Percentiles rank a stretch among this genome's conserved stretches.
phyloP scores from a whole-genome alignment of 2,329 filamentous ascomycete genomes.

The Penicillium sclerotigenum region DNA sequence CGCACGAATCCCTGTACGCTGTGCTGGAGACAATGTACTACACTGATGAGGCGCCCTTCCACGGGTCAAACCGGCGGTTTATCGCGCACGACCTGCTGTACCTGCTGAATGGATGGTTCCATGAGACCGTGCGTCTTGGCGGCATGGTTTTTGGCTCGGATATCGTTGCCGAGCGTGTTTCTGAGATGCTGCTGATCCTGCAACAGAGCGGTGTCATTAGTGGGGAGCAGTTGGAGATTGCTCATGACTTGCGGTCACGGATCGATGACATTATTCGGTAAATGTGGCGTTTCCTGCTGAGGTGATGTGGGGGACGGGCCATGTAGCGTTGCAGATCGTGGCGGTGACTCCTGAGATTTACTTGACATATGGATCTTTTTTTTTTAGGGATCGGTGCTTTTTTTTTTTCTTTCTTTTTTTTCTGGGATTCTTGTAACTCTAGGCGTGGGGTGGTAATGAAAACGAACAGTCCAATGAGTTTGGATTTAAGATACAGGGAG shows the following conservation, averaged over 20 bases:
- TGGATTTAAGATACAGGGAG: neutral
- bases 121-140: slow-evolving; percentile 54
- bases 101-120: slow-evolving; percentile 59
- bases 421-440: slow-evolving; percentile 8
- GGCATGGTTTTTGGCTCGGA: slow-evolving; percentile 59
- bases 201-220: slow-evolving; percentile 41
- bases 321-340: neutral
- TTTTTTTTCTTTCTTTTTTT: neutral
- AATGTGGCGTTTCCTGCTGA: slow-evolving; percentile 12
- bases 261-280: slow-evolving; percentile 43
- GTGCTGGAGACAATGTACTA: slow-evolving; percentile 67
- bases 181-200: slow-evolving; percentile 46
- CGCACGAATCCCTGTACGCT: slow-evolving; percentile 59
- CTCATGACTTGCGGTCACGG: slow-evolving; percentile 41
- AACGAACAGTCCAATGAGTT: slow-evolving; percentile 1
- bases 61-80: slow-evolving; percentile 54
- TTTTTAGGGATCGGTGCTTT: neutral
- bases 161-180: slow-evolving; percentile 51
- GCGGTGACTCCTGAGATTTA: slow-evolving; percentile 2
- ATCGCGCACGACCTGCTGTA: slow-evolving; percentile 63
- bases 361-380: neutral
- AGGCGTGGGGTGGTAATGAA: slow-evolving; percentile 17
- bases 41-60: slow-evolving; percentile 63
- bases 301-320: neutral
- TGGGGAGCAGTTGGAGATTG: slow-evolving; percentile 36